Evolutionary conservation across 75 land plant genomes (phyloP).

Genomic region (Selaginella tamariscina): DNA sequence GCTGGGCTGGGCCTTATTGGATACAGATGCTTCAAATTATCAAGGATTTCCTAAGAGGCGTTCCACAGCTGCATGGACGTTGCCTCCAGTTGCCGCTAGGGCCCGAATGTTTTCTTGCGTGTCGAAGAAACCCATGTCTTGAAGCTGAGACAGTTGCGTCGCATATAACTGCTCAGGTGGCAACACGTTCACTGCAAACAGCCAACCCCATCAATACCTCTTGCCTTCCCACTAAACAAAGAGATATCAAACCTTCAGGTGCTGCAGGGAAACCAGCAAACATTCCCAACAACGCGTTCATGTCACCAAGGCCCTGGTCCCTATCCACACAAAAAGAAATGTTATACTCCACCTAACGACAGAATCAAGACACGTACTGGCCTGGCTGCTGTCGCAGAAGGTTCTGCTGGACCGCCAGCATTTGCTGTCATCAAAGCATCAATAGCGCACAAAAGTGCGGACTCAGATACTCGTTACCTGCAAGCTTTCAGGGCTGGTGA

Average conservation of each 20-base stretch:
- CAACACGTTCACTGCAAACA: constrained; percentile 27
- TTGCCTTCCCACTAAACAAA: background rate
- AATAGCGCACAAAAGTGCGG: background rate
- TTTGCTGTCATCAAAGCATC: constrained; percentile 35
- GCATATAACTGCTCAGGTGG: constrained; percentile 91
- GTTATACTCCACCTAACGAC: too few relatives aligned
- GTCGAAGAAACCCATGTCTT: constrained; percentile 93
- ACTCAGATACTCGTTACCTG: constrained; percentile 54
- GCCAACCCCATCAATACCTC: too few relatives aligned
- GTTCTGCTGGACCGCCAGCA: constrained; percentile 46
- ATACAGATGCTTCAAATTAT: too few relatives aligned
- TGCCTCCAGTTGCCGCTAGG: constrained; percentile 64
- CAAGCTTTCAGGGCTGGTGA: constrained; percentile 67
- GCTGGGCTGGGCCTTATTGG: too few relatives aligned
- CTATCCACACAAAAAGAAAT: too few relatives aligned
- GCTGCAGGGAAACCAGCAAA: constrained; percentile 34
- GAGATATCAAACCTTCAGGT: constrained; percentile 15
- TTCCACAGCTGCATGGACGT: constrained; percentile 90
- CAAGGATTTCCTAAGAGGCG: constrained; percentile 66
- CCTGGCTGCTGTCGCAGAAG: constrained; percentile 32
- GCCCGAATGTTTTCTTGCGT: constrained; percentile 85
- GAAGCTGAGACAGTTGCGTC: constrained; percentile 69
- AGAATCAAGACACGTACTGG: constrained; percentile 59
- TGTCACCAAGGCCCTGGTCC: constrained; percentile 13
- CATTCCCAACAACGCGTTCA: constrained; percentile 29